Evolutionary conservation across 805 yeast species (phyloP).

Genomic region (Candida coquimbonensis): DNA sequence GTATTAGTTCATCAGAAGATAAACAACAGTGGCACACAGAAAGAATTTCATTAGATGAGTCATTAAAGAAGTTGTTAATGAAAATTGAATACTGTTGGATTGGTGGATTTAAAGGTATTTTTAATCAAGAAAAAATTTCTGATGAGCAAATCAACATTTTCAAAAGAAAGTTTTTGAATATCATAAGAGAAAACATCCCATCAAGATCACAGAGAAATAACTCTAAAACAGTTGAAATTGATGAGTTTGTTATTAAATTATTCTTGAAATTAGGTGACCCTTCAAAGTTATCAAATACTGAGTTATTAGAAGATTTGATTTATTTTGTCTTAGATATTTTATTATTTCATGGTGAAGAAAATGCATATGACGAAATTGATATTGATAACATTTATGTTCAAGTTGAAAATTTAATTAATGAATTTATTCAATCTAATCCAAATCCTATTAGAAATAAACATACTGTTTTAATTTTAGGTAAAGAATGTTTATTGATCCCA

Average conservation of each 20-base stretch:
- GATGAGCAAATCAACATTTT: conserved; percentile 26
- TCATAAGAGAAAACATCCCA: conserved; percentile 42
- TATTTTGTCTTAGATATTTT: conserved; percentile 55
- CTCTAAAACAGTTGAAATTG: conserved; percentile 28
- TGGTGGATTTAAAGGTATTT: conserved; percentile 67
- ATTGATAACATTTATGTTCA: conserved; percentile 47
- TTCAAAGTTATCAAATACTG: conserved; percentile 24
- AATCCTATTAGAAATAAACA: conserved; percentile 33
- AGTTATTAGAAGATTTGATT: conserved; percentile 54
- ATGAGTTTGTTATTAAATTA: conserved; percentile 41
- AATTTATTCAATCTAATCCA: conserved; percentile 19
- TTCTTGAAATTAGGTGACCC: conserved; percentile 42
- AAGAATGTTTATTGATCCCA: conserved; percentile 63
- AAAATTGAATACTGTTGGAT: conserved; percentile 63
- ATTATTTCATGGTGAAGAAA: conserved; percentile 54
- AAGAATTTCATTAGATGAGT: conserved; percentile 54
- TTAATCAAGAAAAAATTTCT: conserved; percentile 32
- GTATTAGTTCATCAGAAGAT: conserved; percentile 49
- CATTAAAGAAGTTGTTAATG: conserved; percentile 44
- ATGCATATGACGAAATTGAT: conserved; percentile 61
- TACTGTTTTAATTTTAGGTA: conserved; percentile 62
- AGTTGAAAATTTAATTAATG: conserved; percentile 39
- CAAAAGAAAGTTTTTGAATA: conserved; percentile 28
- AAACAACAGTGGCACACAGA: conserved; percentile 73
- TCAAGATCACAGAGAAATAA: conserved; percentile 37